Base-by-base conservation (phyloP, 352 stramenopile genomes). In the Pythium pyrilobum region DNA sequence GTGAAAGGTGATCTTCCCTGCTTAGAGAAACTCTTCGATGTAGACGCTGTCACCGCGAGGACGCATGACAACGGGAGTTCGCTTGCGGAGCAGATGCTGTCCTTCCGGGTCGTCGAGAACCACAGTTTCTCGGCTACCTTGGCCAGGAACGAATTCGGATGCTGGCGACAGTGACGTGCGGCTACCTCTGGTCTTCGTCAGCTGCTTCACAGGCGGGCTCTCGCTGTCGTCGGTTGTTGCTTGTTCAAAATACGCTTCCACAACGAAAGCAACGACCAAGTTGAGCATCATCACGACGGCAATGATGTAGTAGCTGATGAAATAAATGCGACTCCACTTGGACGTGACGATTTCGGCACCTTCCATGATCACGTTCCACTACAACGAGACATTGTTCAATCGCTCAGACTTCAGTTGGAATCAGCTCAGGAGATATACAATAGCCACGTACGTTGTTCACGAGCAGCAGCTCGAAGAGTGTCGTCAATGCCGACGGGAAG, bases 291-390 rank as follows among this genome's bases (percentile, higher is more conserved):
- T 73, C 24, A 89, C 67, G 53, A 87, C 75, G 5, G 72, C 76
- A 43, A 89, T 66, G 20, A 90, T 49, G 63, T 87, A 88, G 48
- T 82, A 92, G 16, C 62, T 77, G 42, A 89, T 61, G 29, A 92
- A 92, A 47, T 78, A 92, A 48, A 87, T 40, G 5, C 78, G 74
- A 25, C 65, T 77, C 67, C 69, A 79, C 46, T 71, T 71, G 12
- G 52, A 67, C 18, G 77, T 83, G 39, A 87, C 77, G 7, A 66
- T 64, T 6, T 71, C 71, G 10, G 69, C 64, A 8, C 75, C 81
- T 51, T 90, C 77, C 65, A 86, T 81, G 27, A 79, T 76, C 15
- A 92, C 67, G 41, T 73, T 84, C 77, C 77, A 91, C 72, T 82
- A 28, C 13, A 33, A 13, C 29, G 18, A 25, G 38, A 18, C 24